Evolutionary conservation across 495 filamentous ascomycete genomes (phyloP), one percentile per base, ranked within the genome.

Genomic region (Parathielavia appendiculata): DNA sequence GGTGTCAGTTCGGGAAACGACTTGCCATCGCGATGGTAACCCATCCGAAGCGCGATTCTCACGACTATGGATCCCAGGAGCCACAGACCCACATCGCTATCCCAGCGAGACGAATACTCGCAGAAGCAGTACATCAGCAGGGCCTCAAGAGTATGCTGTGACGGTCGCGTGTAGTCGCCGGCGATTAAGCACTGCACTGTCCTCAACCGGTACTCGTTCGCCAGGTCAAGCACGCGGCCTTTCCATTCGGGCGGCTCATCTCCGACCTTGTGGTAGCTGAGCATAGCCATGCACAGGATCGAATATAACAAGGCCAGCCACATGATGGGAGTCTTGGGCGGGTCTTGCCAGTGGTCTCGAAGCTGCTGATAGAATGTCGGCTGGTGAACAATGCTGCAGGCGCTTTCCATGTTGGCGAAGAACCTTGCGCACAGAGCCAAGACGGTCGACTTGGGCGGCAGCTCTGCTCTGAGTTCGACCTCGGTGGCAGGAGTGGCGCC

Each of bases 241-340:
- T 78, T 80, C 79, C 78, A 95, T 69, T 97, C 91, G 0, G 88
- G 84, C 30, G 92, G 93, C 68, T 96, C 92, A 65, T 97, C 93
- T 16, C 90, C 90, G 59, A 93, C 88, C 54, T 86, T 84, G 68
- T 88, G 79, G 69, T 96, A 97, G 41, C 92, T 96, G 51, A 95
- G 81, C 83, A 97, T 87, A 2, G 95, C 89, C 23, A 97, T 74
- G 65, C 88, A 87, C 77, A 97, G 82, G 75, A 97, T 87, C 4
- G 89, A 83, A 72, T 90, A 97, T 11, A 93, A 78, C 66, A 97
- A 77, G 8, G 88, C 92, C 61, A 99, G 78, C 95, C 93, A 97
- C 57, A 92, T 87, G 30, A 91, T 81, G 38, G 84, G 83, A 4
- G 89, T 88, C 64, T 89, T 85, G 12, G 80, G 78, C 10, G 92